A percentile compares a stretch with the other conserved stretches of the same genome.
Conservation (phyloP, 345 rosid genomes). For the Stellera chamaejasme region DNA sequence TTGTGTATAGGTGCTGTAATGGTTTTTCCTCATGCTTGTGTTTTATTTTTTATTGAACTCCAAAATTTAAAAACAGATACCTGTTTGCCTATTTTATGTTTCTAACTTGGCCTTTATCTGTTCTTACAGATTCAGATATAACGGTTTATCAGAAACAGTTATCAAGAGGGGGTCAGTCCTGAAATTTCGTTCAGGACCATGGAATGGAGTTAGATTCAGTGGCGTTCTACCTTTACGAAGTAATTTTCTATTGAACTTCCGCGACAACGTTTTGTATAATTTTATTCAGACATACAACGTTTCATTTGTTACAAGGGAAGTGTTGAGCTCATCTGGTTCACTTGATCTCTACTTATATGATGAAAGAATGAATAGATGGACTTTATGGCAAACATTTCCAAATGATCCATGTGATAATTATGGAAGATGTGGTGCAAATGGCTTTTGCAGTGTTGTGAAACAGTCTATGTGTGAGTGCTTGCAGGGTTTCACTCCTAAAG, state of each 20-base stretch:
- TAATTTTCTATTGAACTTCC: conserved; percentile 5
- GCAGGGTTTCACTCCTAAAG: conserved; percentile 24
- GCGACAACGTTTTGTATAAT: conserved; percentile 24
- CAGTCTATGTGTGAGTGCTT: conserved; percentile 17
- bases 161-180: conserved; percentile 13
- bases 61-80: too few species aligned
- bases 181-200: conserved; percentile 28
- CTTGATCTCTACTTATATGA: too few species aligned
- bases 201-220: conserved; percentile 40
- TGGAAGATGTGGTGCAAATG: conserved; percentile 11
- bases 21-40: too few species aligned
- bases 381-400: too few species aligned
- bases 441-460: conserved; percentile 4
- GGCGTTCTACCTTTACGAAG: conserved; percentile 25
- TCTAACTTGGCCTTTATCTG: too few species aligned
- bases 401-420: conserved; percentile 12
- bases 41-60: too few species aligned
- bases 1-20: too few species aligned
- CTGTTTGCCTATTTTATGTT: too few species aligned
- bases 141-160: conserved; percentile 33
- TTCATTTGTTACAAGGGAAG: conserved; percentile 20
- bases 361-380: too few species aligned
- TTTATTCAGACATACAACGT: conserved; percentile 15
- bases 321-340: conserved; percentile 20
- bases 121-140: conserved; percentile 8